These are phyloP conservation scores for Talaromyces funiculosus DNA, from an alignment of 2,329 filamentous ascomycete genomes.

Conservation along the genomic window DNA sequence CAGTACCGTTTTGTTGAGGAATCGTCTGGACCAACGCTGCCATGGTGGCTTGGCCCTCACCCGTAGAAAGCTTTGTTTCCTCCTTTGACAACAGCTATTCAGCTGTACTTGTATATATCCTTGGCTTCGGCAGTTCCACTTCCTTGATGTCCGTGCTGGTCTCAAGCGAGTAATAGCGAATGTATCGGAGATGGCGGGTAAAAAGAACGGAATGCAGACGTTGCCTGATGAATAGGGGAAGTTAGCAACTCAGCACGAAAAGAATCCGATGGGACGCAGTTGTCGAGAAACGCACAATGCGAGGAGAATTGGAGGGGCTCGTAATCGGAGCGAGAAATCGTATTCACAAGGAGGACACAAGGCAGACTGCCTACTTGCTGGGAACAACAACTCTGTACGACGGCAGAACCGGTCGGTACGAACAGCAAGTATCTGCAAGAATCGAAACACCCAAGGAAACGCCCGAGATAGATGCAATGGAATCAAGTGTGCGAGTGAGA, in stretches of 20 bases:
- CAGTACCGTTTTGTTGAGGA: conserved; percentile 66
- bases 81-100: conserved; percentile 18
- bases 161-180: conserved; percentile 27
- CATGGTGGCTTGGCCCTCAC: conserved; percentile 52
- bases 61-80: conserved; percentile 25
- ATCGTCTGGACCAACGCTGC: conserved; percentile 79
- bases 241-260: background rate
- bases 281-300: background rate
- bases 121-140: background rate
- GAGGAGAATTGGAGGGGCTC: background rate
- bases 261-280: background rate
- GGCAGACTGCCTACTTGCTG: conserved; percentile 8
- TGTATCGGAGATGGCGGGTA: conserved; percentile 14
- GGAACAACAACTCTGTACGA: conserved; percentile 9
- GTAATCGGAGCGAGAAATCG: background rate
- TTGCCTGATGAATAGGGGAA: conserved; percentile 19
- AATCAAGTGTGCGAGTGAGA: conserved; percentile 3
- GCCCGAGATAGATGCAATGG: conserved; percentile 8
- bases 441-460: conserved; percentile 21
- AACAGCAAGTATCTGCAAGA: conserved; percentile 16
- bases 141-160: background rate
- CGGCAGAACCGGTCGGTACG: conserved; percentile 4
- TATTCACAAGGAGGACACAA: conserved; percentile 4
- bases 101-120: background rate
- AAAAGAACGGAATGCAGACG: conserved; percentile 22